Conservation (phyloP, 768 basidiomycete species). For the Mycena albidolilacea region DNA sequence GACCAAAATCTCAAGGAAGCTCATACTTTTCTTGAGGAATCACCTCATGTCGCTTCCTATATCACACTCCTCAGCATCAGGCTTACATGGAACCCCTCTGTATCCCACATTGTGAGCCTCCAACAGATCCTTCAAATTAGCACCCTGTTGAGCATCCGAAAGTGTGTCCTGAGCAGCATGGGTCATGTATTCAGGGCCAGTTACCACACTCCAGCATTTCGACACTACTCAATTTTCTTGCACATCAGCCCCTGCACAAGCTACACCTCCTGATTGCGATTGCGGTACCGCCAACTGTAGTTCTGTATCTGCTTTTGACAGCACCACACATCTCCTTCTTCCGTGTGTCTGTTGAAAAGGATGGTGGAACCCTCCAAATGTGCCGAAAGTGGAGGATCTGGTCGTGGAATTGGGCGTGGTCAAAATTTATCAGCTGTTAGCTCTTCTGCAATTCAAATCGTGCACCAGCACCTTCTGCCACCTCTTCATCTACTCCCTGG, state of each 20-base stretch:
- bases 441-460: neutral
- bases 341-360: too few species aligned
- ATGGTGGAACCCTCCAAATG: too few species aligned
- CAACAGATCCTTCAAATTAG: neutral
- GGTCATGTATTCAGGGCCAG: neutral
- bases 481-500: neutral
- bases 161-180: neutral
- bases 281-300: neutral
- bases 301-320: neutral
- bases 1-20: neutral
- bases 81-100: neutral
- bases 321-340: neutral
- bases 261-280: neutral
- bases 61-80: neutral
- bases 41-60: neutral
- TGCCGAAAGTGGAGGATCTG: neutral
- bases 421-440: neutral
- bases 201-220: neutral
- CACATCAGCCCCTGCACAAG: constrained; percentile 1
- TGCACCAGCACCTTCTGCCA: neutral
- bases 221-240: neutral
- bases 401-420: neutral
- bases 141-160: neutral
- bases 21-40: neutral
- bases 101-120: neutral